Conservation (phyloP, 805 yeast genomes). For the Torulaspora gathmanii region DNA sequence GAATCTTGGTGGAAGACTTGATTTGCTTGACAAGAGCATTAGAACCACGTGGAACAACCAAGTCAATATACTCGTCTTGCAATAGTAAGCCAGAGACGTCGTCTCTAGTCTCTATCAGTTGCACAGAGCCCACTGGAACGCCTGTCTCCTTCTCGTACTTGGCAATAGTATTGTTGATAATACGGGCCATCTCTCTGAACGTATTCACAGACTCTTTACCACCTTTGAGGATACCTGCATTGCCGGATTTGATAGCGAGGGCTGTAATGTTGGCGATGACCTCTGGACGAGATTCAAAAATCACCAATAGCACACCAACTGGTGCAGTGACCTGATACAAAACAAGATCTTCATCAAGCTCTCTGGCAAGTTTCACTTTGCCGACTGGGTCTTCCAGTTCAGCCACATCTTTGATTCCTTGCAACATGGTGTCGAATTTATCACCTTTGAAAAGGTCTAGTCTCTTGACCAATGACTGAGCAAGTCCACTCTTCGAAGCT, state of each 20-base stretch:
- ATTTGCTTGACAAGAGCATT: conserved; percentile 84
- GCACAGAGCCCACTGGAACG: conserved; percentile 78
- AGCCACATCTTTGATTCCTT: conserved; percentile 91
- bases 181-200: conserved; percentile 72
- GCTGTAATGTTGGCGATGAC: conserved; percentile 98
- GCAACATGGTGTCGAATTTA: conserved; percentile 89
- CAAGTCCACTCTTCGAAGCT: conserved; percentile 57
- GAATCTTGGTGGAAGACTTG: conserved; percentile 84
- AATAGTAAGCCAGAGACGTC: conserved; percentile 79
- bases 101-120: conserved; percentile 81
- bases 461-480: conserved; percentile 73
- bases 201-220: conserved; percentile 91
- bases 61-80: conserved; percentile 86
- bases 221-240: conserved; percentile 94
- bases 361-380: conserved; percentile 73
- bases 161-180: conserved; percentile 56
- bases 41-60: conserved; percentile 98
- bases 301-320: conserved; percentile 86
- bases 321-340: conserved; percentile 86
- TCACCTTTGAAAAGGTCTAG: conserved; percentile 77
- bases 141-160: conserved; percentile 44
- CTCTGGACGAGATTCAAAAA: conserved; percentile 95
- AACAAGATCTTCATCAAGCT: conserved; percentile 84
- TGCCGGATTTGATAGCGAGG: conserved; percentile 91
- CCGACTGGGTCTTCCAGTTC: conserved; percentile 88